Evolutionary conservation across 208 protist species (phyloP), one percentile per base, ranked within the genome.

Genomic region (Crithidia expoeki): DNA sequence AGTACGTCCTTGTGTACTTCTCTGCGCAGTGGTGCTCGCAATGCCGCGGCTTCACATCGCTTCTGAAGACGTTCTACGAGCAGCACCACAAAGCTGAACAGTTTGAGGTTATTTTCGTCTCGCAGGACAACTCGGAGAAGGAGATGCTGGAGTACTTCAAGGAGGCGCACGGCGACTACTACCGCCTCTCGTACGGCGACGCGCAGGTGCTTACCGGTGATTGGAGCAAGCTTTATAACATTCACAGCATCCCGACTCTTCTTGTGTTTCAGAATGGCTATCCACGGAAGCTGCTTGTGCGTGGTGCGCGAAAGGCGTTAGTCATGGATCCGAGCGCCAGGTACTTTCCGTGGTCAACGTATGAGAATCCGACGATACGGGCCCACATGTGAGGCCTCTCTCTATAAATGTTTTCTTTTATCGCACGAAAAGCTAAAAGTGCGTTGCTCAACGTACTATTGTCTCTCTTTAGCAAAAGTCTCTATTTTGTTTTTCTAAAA

Each of bases 21-120:
- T 83, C 76, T 19, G 90, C 88, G 33, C 84, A 86, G 50, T 95
- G 90, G 88, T 94, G 90, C 74, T 86, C 88, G 16, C 84, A 85
- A 7, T 94, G 88, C 78, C 72, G 84, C 36, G 60, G 36, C 40
- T 94, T 94, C 77, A 96, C 88, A 2, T 83, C 86, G 12, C 40
- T 57, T 16, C 77, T 96, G 7, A 72, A 60, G 32, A 63, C 76
- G 36, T 83, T 88, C 57, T 94, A 92, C 66, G 68, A 81, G 46
- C 49, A 63, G 16, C 59, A 80, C 64, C 60, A 72, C 40, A 25
- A 2, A 23, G 33, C 28, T 36, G 81, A 86, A 56, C 79, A 86
- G 59, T 95, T 93, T 46, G 82, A 84, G 32, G 81, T 93, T 14
- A 38, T 93, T 14, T 80, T 90, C 32, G 47, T 83, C 21, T 84